phyloP scores from a whole-genome alignment of 768 basidiomycete genomes.

The Boletus barrowsii region DNA sequence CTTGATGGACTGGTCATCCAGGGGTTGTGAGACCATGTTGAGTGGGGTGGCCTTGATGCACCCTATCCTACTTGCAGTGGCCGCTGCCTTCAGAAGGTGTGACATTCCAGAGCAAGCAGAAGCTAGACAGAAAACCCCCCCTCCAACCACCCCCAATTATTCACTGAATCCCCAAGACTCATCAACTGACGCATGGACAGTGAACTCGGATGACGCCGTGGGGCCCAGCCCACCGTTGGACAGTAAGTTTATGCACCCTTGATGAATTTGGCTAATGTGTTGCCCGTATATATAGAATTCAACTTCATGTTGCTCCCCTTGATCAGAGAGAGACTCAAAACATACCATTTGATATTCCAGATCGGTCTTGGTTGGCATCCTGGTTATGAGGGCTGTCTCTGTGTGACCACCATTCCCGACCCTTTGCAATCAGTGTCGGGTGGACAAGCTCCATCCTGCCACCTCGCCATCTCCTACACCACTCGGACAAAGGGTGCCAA shows the following conservation, averaged over 20 bases:
- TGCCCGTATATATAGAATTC: neutral
- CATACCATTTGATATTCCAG: neutral
- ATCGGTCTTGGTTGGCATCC: neutral
- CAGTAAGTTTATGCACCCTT: neutral
- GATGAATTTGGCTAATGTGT: neutral
- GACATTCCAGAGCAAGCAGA: too few relatives aligned
- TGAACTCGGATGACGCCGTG: neutral
- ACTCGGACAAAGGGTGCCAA: neutral
- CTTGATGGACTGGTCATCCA: neutral
- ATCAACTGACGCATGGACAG: neutral
- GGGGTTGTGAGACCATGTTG: neutral
- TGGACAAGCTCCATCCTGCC: neutral
- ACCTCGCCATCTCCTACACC: neutral
- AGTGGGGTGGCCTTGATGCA: neutral
- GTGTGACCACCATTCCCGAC: neutral
- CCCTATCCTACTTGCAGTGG: neutral
- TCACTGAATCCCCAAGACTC: neutral
- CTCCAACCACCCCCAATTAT: too few relatives aligned
- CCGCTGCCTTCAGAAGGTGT: neutral
- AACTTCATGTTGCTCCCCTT: neutral
- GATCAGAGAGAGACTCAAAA: neutral
- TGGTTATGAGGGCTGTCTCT: neutral
- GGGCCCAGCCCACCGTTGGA: neutral
- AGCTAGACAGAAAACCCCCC: neutral
- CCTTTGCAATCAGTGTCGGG: neutral